Conservation (phyloP, 306 rosid genomes). For the Castanea crenata region DNA sequence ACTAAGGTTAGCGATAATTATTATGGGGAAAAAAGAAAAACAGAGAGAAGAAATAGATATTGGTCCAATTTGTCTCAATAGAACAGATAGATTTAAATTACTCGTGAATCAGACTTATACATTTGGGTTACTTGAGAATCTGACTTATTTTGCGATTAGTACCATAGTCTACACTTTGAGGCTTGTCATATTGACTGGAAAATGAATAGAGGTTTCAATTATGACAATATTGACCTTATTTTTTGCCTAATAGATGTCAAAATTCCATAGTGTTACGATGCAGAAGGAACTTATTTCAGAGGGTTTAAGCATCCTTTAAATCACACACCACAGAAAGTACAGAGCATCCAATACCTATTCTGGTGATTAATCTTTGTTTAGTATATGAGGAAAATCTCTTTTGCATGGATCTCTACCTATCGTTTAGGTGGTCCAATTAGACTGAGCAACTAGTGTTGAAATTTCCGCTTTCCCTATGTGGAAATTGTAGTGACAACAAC, state of each 20-base stretch:
- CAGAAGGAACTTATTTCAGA: background rate
- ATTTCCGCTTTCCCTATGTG: background rate
- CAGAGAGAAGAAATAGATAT: background rate
- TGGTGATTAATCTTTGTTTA: background rate
- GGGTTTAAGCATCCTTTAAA: background rate
- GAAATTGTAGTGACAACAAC: background rate
- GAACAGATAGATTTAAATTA: too few species aligned
- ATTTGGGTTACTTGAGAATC: background rate
- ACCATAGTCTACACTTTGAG: background rate
- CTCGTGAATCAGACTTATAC: background rate
- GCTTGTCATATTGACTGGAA: background rate
- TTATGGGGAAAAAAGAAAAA: too few species aligned
- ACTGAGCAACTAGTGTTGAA: background rate
- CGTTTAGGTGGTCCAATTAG: background rate
- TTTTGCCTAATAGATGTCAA: background rate
- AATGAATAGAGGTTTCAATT: background rate
- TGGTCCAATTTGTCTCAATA: background rate
- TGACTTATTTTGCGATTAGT: background rate
- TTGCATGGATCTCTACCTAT: background rate
- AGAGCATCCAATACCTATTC: background rate
- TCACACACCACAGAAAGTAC: background rate
- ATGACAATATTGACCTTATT: background rate
- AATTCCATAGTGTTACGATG: background rate
- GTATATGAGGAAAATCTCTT: background rate
- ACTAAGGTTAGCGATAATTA: background rate